phyloP scores from a whole-genome alignment of 2,329 filamentous ascomycete genomes.

The Fusarium bulbicola region DNA sequence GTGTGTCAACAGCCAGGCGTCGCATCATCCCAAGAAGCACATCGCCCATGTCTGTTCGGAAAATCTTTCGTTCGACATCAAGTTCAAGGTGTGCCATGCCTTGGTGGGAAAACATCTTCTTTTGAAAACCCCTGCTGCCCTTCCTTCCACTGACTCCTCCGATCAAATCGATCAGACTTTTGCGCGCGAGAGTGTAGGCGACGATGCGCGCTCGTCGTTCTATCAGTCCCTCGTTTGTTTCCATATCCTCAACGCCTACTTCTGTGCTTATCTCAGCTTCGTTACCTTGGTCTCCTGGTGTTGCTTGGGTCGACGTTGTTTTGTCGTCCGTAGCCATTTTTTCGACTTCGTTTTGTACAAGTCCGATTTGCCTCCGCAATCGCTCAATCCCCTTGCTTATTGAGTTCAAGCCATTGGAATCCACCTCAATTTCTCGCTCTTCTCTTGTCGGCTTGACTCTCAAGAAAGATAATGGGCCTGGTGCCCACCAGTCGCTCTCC shows the following conservation, averaged over 20 bases:
- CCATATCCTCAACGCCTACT: not conserved
- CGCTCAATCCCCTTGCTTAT: not conserved
- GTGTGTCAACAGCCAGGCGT: conserved; percentile 54
- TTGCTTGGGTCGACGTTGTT: not conserved
- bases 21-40: conserved; percentile 62
- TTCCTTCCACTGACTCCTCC: not conserved
- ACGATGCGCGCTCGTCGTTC: conserved; percentile 23
- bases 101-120: conserved; percentile 32
- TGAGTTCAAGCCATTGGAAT: not conserved
- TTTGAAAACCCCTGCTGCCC: not conserved
- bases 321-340: not conserved
- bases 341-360: not conserved
- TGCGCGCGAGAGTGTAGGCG: conserved; percentile 43
- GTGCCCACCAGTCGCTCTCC: conserved; percentile 64
- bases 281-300: not conserved
- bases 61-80: conserved; percentile 23
- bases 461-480: conserved; percentile 51
- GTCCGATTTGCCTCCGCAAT: not conserved
- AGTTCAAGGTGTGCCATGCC: conserved; percentile 39
- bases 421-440: not conserved
- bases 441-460: conserved; percentile 27
- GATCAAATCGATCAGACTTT: conserved; percentile 43
- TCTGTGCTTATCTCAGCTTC: not conserved
- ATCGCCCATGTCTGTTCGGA: conserved; percentile 64
- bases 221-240: not conserved